Evolutionary conservation across 805 yeast species (phyloP).

Genomic region (Kodamaea restingae): DNA sequence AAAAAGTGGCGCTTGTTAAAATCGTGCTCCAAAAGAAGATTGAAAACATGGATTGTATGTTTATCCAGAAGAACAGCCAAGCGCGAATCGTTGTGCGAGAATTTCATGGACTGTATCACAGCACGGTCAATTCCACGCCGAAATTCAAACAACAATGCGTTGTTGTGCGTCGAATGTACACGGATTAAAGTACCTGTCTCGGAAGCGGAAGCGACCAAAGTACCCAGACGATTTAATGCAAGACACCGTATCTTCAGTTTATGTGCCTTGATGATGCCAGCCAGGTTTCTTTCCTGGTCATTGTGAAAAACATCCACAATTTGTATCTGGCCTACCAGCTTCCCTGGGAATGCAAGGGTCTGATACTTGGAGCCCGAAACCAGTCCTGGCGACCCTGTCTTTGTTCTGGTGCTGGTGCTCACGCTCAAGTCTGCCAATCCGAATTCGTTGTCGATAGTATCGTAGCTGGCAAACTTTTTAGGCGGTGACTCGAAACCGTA

Average conservation of each 20-base stretch:
- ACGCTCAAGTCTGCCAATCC: constrained; percentile 61
- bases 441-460: constrained; percentile 57
- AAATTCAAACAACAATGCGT: constrained; percentile 74
- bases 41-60: constrained; percentile 82
- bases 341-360: constrained; percentile 73
- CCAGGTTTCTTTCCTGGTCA: constrained; percentile 59
- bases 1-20: constrained; percentile 62
- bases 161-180: constrained; percentile 63
- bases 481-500: constrained; percentile 85
- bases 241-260: constrained; percentile 60
- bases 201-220: constrained; percentile 74
- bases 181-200: constrained; percentile 79
- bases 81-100: constrained; percentile 70
- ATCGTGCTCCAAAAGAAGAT: constrained; percentile 27
- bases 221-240: constrained; percentile 59
- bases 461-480: constrained; percentile 55
- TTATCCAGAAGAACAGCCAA: constrained; percentile 88
- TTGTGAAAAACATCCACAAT: constrained; percentile 67
- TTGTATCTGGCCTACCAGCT: constrained; percentile 73
- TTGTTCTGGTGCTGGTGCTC: constrained; percentile 9
- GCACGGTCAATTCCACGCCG: constrained; percentile 90
- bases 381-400: constrained; percentile 9
- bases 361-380: constrained; percentile 31
- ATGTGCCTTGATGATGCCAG: constrained; percentile 75
- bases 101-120: constrained; percentile 72